Evolutionary conservation across 1,284 basidiomycete species (phyloP), one percentile per base, ranked within the genome.

Genomic region (Fistulinella staudtii): DNA sequence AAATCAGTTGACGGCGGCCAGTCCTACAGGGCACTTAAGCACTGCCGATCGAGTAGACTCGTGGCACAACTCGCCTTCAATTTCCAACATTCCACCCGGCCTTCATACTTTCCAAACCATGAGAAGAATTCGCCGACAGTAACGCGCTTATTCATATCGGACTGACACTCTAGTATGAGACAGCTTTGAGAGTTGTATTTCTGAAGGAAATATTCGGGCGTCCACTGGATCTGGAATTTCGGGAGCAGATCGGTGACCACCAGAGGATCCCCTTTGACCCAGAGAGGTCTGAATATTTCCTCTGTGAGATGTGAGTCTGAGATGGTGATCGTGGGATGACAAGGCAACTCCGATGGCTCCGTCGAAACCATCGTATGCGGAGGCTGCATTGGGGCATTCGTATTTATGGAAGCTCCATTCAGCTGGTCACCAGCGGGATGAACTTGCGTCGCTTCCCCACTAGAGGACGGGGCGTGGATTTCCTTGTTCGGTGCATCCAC

Each of bases 1-100:
- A 97, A 95, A 50, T 94, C 91, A 3, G 80, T 76, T 3, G 85
- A 84, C 0, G 87, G 77, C 2, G 94, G 94, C 93, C 93, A 97
- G 65, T 98, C 94, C 83, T 92, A 57, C 11, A 17, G 39, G 36
- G 4, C 3, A 30, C 41, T 15, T 51, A n/a, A 56, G 39, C 34
- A 31, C 36, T 39, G 30, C 9, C 15, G 1, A 25, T 44, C 22
- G 3, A 17, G 4, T 15, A 36, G 6, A 17, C 28, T 36, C 13
- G n/a, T n/a, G 30, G 28, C 66, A 36, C 45, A 83, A 39, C 58
- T 46, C 35, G 43, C 87, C 77, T 95, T 93, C 54, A 96, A 69
- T 68, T 94, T 94, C 85, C 79, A 86, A 64, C 68, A 84, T 53
- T 73, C 74, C 41, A 56, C 70, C 45, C 73, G 69, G 10, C 58